A percentile compares a stretch with the other conserved stretches of the same genome.
Evolutionary conservation across 345 rosid species (phyloP).

Genomic region (Salix viminalis): DNA sequence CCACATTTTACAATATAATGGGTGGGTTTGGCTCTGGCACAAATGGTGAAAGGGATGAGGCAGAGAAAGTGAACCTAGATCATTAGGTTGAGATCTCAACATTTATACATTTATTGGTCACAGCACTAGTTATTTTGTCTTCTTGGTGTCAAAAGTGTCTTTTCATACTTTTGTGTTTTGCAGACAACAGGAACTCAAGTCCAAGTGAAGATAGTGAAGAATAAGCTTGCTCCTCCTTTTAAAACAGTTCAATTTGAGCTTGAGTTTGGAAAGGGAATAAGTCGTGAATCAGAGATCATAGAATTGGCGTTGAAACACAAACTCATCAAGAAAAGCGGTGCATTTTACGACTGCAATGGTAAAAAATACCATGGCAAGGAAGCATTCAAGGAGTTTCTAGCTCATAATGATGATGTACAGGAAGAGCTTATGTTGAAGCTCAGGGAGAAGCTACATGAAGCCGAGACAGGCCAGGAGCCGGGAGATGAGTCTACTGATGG

Average conservation of each 20-base stretch:
- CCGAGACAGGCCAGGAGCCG: conserved; percentile 23
- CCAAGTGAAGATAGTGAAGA: conserved; percentile 81
- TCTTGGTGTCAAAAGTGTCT: not conserved
- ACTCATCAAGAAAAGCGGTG: conserved; percentile 48
- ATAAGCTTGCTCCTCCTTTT: conserved; percentile 94
- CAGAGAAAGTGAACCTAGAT: not conserved
- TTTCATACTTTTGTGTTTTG: conserved; percentile 10
- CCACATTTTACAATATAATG: not conserved
- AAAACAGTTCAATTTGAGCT: conserved; percentile 79
- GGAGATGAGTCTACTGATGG: conserved; percentile 30
- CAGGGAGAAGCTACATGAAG: conserved; percentile 49
- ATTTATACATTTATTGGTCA: not conserved
- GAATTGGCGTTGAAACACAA: conserved; percentile 74
- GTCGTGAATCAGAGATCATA: conserved; percentile 62
- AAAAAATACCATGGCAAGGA: conserved; percentile 74
- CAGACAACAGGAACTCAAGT: conserved; percentile 78
- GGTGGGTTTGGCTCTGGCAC: not conserved
- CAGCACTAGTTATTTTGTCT: not conserved
- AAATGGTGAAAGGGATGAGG: not conserved
- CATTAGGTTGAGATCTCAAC: not conserved
- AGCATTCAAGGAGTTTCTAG: conserved; percentile 54
- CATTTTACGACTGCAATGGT: conserved; percentile 44
- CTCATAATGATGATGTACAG: conserved; percentile 35
- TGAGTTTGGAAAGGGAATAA: conserved; percentile 93
- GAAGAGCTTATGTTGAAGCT: conserved; percentile 66